Conservation (phyloP, 1,284 basidiomycete species). For the Ustilago trichophora region DNA sequence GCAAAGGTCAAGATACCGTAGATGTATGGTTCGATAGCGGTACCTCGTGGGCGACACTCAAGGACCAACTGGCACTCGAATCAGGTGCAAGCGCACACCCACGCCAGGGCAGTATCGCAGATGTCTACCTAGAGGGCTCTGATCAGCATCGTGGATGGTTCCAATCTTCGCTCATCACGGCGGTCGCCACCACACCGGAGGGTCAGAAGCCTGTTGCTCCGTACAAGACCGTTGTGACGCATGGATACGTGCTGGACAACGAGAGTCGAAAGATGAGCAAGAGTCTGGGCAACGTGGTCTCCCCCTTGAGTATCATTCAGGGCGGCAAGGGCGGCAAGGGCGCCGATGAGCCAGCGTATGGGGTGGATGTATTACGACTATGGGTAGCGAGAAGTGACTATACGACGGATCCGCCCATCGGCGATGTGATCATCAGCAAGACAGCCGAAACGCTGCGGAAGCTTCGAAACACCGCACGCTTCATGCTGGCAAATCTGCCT, state of each 20-base stretch:
- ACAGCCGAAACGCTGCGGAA: constrained; percentile 82
- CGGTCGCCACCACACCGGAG: constrained; percentile 71
- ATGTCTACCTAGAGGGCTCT: constrained; percentile 92
- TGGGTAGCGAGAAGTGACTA: constrained; percentile 95
- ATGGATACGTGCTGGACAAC: constrained; percentile 95
- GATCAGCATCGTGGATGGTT: constrained; percentile 99
- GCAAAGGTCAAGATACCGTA: constrained; percentile 84
- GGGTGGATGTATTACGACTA: constrained; percentile 84
- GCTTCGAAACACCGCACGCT: constrained; percentile 87
- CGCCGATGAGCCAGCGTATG: constrained; percentile 79
- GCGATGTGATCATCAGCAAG: constrained; percentile 79
- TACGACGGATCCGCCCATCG: constrained; percentile 85
- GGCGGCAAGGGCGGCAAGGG: constrained; percentile 77
- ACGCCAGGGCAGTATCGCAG: constrained; percentile 71
- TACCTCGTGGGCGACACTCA: constrained; percentile 87
- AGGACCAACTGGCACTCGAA: constrained; percentile 61
- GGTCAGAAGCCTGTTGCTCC: constrained; percentile 70
- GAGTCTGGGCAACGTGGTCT: constrained; percentile 89
- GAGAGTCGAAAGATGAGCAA: constrained; percentile 98
- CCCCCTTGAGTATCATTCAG: constrained; percentile 80
- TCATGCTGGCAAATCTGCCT: constrained; percentile 79
- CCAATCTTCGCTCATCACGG: constrained; percentile 90
- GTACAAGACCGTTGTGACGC: constrained; percentile 86
- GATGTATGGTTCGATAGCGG: constrained; percentile 99
- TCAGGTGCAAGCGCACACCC: not conserved